Base-by-base conservation (phyloP, 371 early-diverging fungal species). In the Mortierella sp. region DNA sequence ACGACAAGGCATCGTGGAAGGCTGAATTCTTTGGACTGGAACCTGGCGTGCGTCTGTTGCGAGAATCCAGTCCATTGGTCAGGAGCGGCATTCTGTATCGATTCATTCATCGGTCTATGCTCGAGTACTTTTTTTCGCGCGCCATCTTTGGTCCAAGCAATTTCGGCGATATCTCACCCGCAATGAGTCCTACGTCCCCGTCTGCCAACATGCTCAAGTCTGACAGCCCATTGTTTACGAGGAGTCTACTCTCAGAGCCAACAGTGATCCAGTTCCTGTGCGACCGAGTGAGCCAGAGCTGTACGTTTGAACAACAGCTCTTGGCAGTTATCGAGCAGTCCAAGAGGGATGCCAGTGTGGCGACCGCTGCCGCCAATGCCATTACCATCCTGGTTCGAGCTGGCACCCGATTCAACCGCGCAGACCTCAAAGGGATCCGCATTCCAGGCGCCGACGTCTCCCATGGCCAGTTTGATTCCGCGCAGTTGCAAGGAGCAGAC, bases 341-440 rank as follows among this genome's bases (percentile, higher is more conserved):
- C 5, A 74, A 74, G n/a, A n/a, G 21, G 0, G 48, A 51, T 21
- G 40, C 19, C 10, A 43, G 2, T 1, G 57, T 28, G 2, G 31
- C 50, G 14, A n/a, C 44, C 14, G 69, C 67, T 21, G 69, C 67
- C 5, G 51, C 75, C 34, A 74, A 74, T 21, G 69, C 75, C 13
- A 67, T 74, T 24, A 67, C 75, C 40, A 74, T 74, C 8, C 31
- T 74, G n/a, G 75, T 69, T 40, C 16, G 53, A 37, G 75, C 75
- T 0, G 51, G 69, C 0, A n/a, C 31, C 16, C 64, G 40, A 5
- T 74, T 74, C 26, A 51, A 67, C 21, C 34, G 53, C 2, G 50
- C 69, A 1, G 53, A 69, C 21, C 53, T 74, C 5, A 26, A 21
- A 28, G n/a, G 51, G 9, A 74, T 74, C 51, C 28, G 37, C 14